Conservation (phyloP, 2,329 filamentous ascomycete genomes). For the Cercospora sesami region DNA sequence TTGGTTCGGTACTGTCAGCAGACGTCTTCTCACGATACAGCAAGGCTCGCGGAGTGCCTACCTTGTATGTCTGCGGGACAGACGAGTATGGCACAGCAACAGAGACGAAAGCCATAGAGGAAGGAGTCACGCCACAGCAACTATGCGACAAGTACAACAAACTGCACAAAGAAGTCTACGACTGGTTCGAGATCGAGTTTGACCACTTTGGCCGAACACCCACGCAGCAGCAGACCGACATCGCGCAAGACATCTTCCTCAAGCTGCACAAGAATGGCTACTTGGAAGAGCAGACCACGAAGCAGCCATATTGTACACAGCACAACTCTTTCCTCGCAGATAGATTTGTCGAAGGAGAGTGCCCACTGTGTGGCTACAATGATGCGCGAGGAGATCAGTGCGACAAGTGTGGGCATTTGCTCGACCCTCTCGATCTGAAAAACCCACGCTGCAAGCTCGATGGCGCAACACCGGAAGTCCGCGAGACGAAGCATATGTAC, state of each 20-base stretch:
- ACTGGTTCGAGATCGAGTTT: slow-evolving; percentile 94
- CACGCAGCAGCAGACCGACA: slow-evolving; percentile 83
- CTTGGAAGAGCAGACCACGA: slow-evolving; percentile 81
- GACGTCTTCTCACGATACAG: slow-evolving; percentile 76
- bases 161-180: slow-evolving; percentile 85
- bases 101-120: slow-evolving; percentile 91
- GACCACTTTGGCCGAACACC: slow-evolving; percentile 94
- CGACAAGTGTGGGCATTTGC: slow-evolving; percentile 52
- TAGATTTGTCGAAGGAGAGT: slow-evolving; percentile 79
- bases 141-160: slow-evolving; percentile 92
- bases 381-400: slow-evolving; percentile 57
- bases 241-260: slow-evolving; percentile 86
- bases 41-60: slow-evolving; percentile 75
- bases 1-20: slow-evolving; percentile 82
- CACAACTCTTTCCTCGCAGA: slow-evolving; percentile 71
- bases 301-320: slow-evolving; percentile 82
- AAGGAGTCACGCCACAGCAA: slow-evolving; percentile 75
- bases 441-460: slow-evolving; percentile 92
- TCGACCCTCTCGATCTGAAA: slow-evolving; percentile 61
- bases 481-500: slow-evolving; percentile 87
- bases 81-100: slow-evolving; percentile 97
- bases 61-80: slow-evolving; percentile 81
- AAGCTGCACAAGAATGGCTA: slow-evolving; percentile 87
- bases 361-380: slow-evolving; percentile 64
- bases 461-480: slow-evolving; percentile 73